Percentiles rank a stretch among this genome's conserved stretches.
These are phyloP conservation scores for Candolleomyces aberdarensis DNA, from an alignment of 768 basidiomycete species.

Conservation along the genomic window DNA sequence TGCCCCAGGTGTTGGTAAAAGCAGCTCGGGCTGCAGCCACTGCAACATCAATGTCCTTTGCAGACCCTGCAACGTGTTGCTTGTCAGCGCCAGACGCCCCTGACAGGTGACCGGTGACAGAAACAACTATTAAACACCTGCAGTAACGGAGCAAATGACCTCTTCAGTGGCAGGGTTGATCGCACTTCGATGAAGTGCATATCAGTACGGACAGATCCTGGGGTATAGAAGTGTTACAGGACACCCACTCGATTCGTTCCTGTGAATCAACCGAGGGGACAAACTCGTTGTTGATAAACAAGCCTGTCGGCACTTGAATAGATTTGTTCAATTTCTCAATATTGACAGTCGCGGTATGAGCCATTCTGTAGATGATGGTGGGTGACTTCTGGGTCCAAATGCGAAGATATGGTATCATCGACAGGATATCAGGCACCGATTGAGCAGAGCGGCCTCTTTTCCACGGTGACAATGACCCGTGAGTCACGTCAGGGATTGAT, in stretches of 20 bases:
- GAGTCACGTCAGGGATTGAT: no score
- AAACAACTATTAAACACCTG: constrained; percentile 36
- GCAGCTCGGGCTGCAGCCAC: constrained; percentile 81
- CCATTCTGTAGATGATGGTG: constrained; percentile 36
- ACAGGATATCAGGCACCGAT: not conserved
- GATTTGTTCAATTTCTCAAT: constrained; percentile 43
- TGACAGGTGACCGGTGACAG: not conserved
- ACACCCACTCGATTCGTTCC: constrained; percentile 59
- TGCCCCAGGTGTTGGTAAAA: constrained; percentile 86
- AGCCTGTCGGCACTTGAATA: constrained; percentile 70
- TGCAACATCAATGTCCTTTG: constrained; percentile 78
- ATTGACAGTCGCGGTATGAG: constrained; percentile 36
- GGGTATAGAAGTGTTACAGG: not conserved
- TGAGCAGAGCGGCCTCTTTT: no score
- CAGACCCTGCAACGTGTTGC: constrained; percentile 42
- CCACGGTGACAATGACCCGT: no score
- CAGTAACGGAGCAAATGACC: constrained; percentile 62
- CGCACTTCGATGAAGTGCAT: constrained; percentile 37
- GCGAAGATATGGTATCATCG: not conserved
- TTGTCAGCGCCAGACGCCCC: not conserved
- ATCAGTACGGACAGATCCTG: not conserved
- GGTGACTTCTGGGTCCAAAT: not conserved
- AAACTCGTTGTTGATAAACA: constrained; percentile 92
- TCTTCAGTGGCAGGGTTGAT: constrained; percentile 84
- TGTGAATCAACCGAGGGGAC: constrained; percentile 69